Evolutionary conservation across 306 rosid species (phyloP), one percentile per base, ranked within the genome.

Genomic region (Morella rubra): DNA sequence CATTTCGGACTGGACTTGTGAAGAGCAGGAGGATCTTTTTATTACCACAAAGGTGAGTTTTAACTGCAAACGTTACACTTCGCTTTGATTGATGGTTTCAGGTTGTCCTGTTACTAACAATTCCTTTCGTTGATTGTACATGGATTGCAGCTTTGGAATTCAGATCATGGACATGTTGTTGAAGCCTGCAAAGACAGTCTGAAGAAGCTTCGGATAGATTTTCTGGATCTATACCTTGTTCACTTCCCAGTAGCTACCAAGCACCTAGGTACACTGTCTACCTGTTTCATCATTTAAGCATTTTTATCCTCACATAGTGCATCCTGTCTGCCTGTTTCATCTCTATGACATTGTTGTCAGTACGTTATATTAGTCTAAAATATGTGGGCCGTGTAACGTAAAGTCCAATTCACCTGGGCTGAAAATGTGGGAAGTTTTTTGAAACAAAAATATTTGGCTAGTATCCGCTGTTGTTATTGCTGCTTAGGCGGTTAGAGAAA

Each of bases 181-280:
- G 97, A 84, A 88, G 97, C 98, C 12, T 92, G 97, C 59, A 88
- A 95, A 77, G 92, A 95, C 82, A 90, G 97, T 67, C 84, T 95
- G 53, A 86, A 95, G 87, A 95, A 92, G 83, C 96, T 95, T 82
- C 87, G 77, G 75, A 78, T 92, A 74, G 86, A 91, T 67, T 95
- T 89, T 80, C 89, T 95, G 78, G 97, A 95, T 85, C 76, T 95
- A 1, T 92, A 95, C 78, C 92, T 95, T 12, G 87, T 95, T 84
- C 96, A 92, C 87, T 90, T 92, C 73, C 98, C 98, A 49, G 80
- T 95, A 11, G 92, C 96, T 14, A 83, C 89, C 1, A 87, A 72
- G 78, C 97, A 95, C 72, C 89, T 97, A 0, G 97, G 97, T 92
- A 58, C 44, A 60, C 42, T 5, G 72, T 72, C 45, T 53, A 32